Percentiles rank a stretch among this genome's conserved stretches.
Evolutionary conservation across 345 rosid species (phyloP).

Genomic region (Diplotaxis tenuifolia): DNA sequence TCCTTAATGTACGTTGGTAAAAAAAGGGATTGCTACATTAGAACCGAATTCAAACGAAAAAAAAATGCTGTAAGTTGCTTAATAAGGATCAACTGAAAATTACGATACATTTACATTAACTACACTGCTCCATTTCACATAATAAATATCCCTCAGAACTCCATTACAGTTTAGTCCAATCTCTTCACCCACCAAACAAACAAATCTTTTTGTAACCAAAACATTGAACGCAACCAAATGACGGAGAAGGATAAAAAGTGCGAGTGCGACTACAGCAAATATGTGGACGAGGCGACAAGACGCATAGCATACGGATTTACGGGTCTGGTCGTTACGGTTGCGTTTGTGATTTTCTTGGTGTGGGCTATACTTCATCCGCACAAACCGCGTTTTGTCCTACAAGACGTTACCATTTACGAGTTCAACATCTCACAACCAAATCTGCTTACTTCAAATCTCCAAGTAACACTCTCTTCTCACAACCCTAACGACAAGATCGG

Average conservation of each 20-base stretch:
- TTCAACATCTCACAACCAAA: slow-evolving; percentile 73
- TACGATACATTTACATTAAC: slow-evolving; percentile 10
- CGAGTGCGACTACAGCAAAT: slow-evolving; percentile 28
- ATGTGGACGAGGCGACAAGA: slow-evolving; percentile 6
- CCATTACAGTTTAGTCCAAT: background rate
- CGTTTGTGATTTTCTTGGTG: slow-evolving; percentile 49
- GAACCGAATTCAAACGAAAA: background rate
- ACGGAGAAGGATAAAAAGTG: slow-evolving; percentile 34
- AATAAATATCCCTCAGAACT: slow-evolving; percentile 14
- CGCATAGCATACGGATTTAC: slow-evolving; percentile 24
- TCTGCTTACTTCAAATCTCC: slow-evolving; percentile 68
- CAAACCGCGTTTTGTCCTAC: slow-evolving; percentile 72
- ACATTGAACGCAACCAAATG: slow-evolving; percentile 30
- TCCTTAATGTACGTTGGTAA: background rate
- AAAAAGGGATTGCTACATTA: background rate
- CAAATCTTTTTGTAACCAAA: background rate
- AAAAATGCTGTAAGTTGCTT: background rate
- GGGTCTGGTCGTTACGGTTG: slow-evolving; percentile 21
- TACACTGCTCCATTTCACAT: background rate
- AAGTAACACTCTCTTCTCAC: slow-evolving; percentile 71
- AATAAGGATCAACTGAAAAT: background rate
- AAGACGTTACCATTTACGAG: slow-evolving; percentile 78
- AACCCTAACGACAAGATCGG: slow-evolving; percentile 78
- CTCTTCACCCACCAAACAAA: slow-evolving; percentile 11
- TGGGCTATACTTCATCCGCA: slow-evolving; percentile 85